A percentile compares a stretch with the other conserved stretches of the same genome.
Conservation (phyloP, 169 alveolate species). For the Perkinsus olseni region DNA sequence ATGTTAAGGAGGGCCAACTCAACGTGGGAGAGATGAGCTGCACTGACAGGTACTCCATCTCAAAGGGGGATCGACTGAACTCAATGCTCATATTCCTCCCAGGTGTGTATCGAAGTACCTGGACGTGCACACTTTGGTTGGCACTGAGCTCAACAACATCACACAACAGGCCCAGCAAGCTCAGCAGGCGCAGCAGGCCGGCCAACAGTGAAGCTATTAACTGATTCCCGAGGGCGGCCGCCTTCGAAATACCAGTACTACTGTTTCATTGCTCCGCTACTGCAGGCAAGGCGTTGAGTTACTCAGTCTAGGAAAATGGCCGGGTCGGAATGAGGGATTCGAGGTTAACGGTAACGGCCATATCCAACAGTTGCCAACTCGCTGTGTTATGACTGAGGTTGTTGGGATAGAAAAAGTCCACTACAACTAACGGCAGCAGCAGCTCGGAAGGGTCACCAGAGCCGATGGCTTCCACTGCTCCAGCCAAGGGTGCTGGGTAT, state of each 20-base stretch:
- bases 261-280: not conserved
- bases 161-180: not conserved
- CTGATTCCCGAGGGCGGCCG: not conserved
- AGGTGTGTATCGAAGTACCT: constrained; percentile 13
- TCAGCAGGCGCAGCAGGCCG: not conserved
- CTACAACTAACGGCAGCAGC: not conserved
- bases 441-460: not conserved
- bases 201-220: not conserved
- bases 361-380: no score
- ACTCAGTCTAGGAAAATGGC: not conserved
- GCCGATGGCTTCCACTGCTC: no score
- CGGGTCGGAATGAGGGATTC: no score
- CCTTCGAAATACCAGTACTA: not conserved
- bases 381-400: no score
- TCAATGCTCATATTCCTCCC: no score
- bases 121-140: constrained; percentile 6
- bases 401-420: no score
- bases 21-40: constrained; percentile 29
- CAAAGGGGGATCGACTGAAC: not conserved
- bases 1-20: constrained; percentile 17
- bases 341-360: no score
- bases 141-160: constrained; percentile 1
- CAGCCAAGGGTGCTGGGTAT: not conserved
- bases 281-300: not conserved
- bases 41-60: not conserved